Evolutionary conservation across 169 alveolate species (phyloP).

Genomic region (Besnoitia besnoiti): DNA sequence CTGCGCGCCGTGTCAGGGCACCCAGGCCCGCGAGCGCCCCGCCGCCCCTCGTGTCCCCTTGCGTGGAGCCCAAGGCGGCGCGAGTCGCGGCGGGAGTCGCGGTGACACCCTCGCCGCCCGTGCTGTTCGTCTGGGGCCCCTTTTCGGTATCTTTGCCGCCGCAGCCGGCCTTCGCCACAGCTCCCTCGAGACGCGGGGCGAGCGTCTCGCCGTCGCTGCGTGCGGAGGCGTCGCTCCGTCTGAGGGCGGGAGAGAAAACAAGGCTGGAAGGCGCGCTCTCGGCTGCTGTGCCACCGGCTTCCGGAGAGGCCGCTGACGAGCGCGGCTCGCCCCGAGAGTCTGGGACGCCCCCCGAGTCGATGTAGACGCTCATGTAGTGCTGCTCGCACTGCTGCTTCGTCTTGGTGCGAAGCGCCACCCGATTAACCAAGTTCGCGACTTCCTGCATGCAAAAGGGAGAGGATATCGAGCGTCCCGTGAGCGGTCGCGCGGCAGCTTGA

Average conservation of each 20-base stretch:
- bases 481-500: too few relatives aligned
- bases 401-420: constrained; percentile 62
- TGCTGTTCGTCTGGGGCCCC: too few relatives aligned
- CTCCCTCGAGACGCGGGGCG: background rate
- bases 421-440: constrained; percentile 31
- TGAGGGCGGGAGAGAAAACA: background rate
- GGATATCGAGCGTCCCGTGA: background rate
- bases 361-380: constrained; percentile 75
- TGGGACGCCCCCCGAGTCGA: constrained; percentile 47
- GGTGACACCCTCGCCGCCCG: too few relatives aligned
- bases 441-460: too few relatives aligned
- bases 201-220: background rate
- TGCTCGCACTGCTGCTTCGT: constrained; percentile 74
- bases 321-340: background rate
- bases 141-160: too few relatives aligned
- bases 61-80: too few relatives aligned
- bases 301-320: background rate
- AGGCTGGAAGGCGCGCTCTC: background rate
- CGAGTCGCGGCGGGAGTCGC: too few relatives aligned
- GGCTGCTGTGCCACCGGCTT: background rate
- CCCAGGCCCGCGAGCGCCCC: too few relatives aligned
- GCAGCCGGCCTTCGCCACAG: background rate
- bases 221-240: background rate
- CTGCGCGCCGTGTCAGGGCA: too few relatives aligned
- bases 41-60: too few relatives aligned